Base-by-base conservation (phyloP, 1,284 basidiomycete genomes). In the Malassezia sympodialis region DNA sequence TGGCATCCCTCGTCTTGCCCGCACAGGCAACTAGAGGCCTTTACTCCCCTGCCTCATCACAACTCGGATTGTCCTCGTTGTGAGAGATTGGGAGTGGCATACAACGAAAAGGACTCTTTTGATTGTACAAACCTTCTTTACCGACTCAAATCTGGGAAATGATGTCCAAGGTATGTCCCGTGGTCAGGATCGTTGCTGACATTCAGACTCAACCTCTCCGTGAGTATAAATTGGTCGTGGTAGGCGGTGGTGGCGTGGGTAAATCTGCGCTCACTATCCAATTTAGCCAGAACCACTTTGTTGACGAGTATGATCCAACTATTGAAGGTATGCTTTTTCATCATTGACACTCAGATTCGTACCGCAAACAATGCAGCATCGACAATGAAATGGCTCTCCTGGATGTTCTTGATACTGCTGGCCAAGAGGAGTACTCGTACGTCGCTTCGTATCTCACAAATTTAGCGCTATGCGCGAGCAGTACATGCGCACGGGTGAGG, bases 231-330 rank as follows among this genome's bases (percentile, higher is more conserved):
- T 63, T 71, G 61, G 93, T 98, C 62, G 91, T 96, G 61, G 90
- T 96, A 62, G 91, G 91, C 55, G 91, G 91, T 76, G 93, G 91
- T 82, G 91, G 91, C 86, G 68, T 94, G 66, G 91, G 91, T 64
- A 96, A 96, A 80, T 93, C 87, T 43, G 90, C 90, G 23, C 78
- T 96, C 77, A 96, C 93, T 43, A 96, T 96, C 73, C 91, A 96
- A 76, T 96, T 96, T 80, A 96, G 94, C 67, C 73, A 74, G 49
- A 86, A 84, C 65, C 88, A 94, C 77, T 98, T 98, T 76, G 90
- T 96, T 49, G 90, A 96, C 76, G 93, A 96, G 78, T 98, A 93
- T 72, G 91, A 96, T 77, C 91, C 93, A 27, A 96, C 93, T 27
- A 96, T 96, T 66, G 91, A 90, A 77, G 88, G 87, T 87, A 63